phyloP scores from a whole-genome alignment of 2,329 filamentous ascomycete species.

The Diaporthe vaccinii region DNA sequence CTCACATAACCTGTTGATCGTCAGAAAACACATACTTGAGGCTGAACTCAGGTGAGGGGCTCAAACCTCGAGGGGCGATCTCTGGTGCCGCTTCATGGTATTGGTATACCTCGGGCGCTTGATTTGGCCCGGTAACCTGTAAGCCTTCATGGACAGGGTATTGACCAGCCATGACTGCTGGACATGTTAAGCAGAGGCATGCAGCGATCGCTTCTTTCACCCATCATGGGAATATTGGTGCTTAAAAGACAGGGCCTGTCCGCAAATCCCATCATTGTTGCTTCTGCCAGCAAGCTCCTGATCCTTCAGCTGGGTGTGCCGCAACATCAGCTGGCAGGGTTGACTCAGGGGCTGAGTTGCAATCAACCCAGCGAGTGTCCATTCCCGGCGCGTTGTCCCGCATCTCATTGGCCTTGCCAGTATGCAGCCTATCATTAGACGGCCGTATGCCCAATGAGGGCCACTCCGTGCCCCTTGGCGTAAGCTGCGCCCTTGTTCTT shows the following conservation, averaged over 20 bases:
- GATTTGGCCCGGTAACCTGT: not conserved
- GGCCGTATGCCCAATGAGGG: not conserved
- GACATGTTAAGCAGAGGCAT: not conserved
- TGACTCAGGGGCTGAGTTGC: slow-evolving; percentile 15
- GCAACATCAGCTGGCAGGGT: slow-evolving; percentile 6
- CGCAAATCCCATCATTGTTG: not conserved
- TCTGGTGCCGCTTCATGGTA: slow-evolving; percentile 8
- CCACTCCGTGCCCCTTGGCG: not conserved
- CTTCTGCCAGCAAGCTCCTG: not conserved
- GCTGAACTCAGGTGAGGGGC: too few relatives aligned
- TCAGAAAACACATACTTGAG: not conserved
- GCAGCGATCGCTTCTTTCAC: too few relatives aligned
- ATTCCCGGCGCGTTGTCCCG: not conserved
- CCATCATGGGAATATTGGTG: not conserved
- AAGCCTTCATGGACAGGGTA: slow-evolving; percentile 27
- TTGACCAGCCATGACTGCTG: slow-evolving; percentile 15
- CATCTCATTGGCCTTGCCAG: not conserved
- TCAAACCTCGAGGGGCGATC: not conserved
- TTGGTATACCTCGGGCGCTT: slow-evolving; percentile 8
- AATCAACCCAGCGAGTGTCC: not conserved
- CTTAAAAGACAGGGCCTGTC: not conserved
- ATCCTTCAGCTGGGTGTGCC: slow-evolving; percentile 14
- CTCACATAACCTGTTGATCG: not conserved
- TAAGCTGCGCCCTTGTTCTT: not conserved
- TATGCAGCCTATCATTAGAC: slow-evolving; percentile 17